These are phyloP conservation scores for Phytophthora citrophthora DNA, from an alignment of 352 stramenopile genomes.

Conservation along the genomic window DNA sequence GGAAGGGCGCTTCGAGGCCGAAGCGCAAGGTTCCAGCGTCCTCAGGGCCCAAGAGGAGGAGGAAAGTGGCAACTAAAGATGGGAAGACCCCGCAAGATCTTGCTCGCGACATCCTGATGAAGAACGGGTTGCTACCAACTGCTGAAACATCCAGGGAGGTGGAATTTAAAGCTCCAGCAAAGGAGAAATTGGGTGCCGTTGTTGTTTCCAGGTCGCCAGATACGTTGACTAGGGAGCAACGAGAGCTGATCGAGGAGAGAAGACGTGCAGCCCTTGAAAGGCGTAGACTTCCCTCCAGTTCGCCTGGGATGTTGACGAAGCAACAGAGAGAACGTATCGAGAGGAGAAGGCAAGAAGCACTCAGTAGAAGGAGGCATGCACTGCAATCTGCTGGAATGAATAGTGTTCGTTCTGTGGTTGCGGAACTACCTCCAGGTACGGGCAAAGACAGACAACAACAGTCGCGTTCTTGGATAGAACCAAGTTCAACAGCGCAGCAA, in stretches of 20 bases:
- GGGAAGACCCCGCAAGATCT: slow-evolving; percentile 69
- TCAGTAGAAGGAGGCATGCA: slow-evolving; percentile 56
- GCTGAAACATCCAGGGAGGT: background rate
- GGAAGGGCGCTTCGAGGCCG: slow-evolving; percentile 16
- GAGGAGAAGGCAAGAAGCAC: slow-evolving; percentile 50
- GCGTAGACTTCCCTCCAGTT: slow-evolving; percentile 33
- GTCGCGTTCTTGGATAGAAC: background rate
- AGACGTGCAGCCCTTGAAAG: slow-evolving; percentile 69
- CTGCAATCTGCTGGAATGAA: background rate
- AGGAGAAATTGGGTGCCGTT: background rate
- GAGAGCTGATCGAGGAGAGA: slow-evolving; percentile 56
- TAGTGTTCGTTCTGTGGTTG: slow-evolving; percentile 1
- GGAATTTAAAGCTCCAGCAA: background rate
- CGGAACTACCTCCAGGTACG: slow-evolving; percentile 2
- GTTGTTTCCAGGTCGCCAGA: slow-evolving; percentile 33
- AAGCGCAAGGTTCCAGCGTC: slow-evolving; percentile 16
- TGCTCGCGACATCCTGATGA: slow-evolving; percentile 63
- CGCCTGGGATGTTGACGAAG: slow-evolving; percentile 55
- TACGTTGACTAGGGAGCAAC: slow-evolving; percentile 61
- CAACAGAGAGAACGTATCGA: slow-evolving; percentile 66
- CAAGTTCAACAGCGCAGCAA: slow-evolving; percentile 5
- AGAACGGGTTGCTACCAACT: slow-evolving; percentile 57
- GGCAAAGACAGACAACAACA: background rate
- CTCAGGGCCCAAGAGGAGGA: slow-evolving; percentile 29
- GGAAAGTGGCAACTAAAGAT: slow-evolving; percentile 66